phyloP scores from a whole-genome alignment of 331 rosid species.

The Malus hybrid region DNA sequence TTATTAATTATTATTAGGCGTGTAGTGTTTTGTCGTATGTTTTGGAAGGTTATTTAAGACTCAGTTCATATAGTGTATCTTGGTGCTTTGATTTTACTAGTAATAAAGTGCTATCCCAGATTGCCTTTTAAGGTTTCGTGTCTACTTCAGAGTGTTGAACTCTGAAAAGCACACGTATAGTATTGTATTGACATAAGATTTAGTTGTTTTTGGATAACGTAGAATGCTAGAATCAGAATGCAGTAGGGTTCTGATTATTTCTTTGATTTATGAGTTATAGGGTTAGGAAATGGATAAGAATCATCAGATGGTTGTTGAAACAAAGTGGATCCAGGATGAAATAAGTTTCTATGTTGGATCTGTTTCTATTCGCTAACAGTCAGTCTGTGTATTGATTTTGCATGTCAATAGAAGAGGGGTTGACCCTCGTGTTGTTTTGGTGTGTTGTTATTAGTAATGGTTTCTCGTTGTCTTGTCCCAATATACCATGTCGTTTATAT shows the following conservation, averaged over 20 bases:
- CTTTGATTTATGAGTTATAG: neutral
- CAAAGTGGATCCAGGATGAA: neutral
- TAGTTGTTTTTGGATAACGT: neutral
- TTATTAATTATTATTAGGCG: neutral
- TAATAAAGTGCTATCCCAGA: neutral
- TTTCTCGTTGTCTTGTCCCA: neutral
- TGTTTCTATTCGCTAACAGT: neutral
- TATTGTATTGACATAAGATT: neutral
- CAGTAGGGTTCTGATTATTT: neutral
- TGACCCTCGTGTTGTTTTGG: neutral
- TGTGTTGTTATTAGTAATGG: neutral
- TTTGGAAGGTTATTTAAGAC: neutral
- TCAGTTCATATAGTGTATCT: neutral
- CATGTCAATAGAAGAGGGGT: neutral
- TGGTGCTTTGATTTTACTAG: neutral
- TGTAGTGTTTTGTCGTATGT: neutral
- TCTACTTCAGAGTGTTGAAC: neutral
- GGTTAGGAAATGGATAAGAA: neutral
- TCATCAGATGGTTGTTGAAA: neutral
- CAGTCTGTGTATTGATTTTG: neutral
- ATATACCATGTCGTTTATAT: neutral
- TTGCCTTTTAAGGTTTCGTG: neutral
- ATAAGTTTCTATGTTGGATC: neutral
- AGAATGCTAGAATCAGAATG: too few species aligned
- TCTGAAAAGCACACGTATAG: neutral